Percentiles rank a stretch among this genome's conserved stretches.
phyloP scores from a whole-genome alignment of 2,329 filamentous ascomycete species.

The Talaromyces islandicus region DNA sequence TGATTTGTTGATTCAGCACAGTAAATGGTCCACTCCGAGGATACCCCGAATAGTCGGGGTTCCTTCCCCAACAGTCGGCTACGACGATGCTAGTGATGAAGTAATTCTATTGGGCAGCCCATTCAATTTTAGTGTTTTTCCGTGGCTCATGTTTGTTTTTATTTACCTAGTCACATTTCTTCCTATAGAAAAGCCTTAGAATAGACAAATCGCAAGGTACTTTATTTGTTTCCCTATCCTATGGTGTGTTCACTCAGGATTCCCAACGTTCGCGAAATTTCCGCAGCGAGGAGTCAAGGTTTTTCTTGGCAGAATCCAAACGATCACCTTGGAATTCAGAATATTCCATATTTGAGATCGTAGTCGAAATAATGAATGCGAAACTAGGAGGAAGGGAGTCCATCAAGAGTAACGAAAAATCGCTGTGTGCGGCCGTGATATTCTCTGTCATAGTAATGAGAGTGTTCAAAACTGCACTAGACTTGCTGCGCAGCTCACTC shows the following conservation, averaged over 20 bases:
- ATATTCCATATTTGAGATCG: neutral
- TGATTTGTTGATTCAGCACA: neutral
- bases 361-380: neutral
- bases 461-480: conserved; percentile 16
- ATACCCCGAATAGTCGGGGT: neutral
- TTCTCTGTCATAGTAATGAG: conserved; percentile 18
- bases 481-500: conserved; percentile 10
- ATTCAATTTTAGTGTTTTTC: neutral
- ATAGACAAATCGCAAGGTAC: neutral
- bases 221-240: neutral
- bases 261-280: conserved; percentile 1
- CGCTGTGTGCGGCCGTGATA: conserved; percentile 8
- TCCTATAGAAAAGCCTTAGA: neutral
- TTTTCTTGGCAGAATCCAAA: neutral
- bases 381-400: conserved; percentile 3
- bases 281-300: neutral
- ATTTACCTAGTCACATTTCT: neutral
- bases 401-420: neutral
- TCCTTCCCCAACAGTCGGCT: neutral
- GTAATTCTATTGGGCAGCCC: neutral
- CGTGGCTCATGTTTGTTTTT: too few species aligned
- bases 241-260: neutral
- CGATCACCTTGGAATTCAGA: neutral
- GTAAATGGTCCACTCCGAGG: neutral
- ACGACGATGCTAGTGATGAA: neutral